Conservation (phyloP, 129 eudicot genomes). For the Lonicera japonica region DNA sequence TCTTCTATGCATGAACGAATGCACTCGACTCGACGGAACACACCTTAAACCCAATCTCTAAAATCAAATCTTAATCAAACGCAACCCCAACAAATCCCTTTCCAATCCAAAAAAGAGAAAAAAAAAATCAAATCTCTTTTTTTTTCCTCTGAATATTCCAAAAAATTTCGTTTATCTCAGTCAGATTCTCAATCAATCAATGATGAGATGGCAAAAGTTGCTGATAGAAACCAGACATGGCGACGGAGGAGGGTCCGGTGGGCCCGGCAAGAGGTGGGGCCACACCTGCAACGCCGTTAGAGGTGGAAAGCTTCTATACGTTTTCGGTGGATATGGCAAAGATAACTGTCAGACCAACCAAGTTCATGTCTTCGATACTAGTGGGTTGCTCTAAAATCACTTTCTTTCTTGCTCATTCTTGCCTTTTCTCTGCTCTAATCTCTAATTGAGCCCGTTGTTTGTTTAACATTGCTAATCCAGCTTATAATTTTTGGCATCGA, state of each 20-base stretch:
- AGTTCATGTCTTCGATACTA: conserved; percentile 79
- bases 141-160: not conserved
- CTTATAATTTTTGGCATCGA: not conserved
- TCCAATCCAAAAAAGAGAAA: no score
- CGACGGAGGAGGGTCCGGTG: conserved; percentile 22
- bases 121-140: not conserved
- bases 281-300: conserved; percentile 93
- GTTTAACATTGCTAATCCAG: no score
- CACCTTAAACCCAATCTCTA: conserved; percentile 2
- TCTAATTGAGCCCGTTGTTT: not conserved
- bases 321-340: conserved; percentile 92
- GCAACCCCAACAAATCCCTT: not conserved
- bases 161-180: not conserved
- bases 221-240: conserved; percentile 15
- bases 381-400: conserved; percentile 20
- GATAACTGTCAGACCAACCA: conserved; percentile 78
- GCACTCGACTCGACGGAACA: no score
- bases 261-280: conserved; percentile 97
- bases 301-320: conserved; percentile 83
- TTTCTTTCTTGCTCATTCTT: not conserved
- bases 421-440: not conserved
- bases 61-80: conserved; percentile 5
- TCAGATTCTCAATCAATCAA: not conserved
- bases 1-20: conserved; percentile 6
- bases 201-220: conserved; percentile 86